Evolutionary conservation across 805 yeast species (phyloP).

Genomic region (Kluyveromyces wickerhamii): DNA sequence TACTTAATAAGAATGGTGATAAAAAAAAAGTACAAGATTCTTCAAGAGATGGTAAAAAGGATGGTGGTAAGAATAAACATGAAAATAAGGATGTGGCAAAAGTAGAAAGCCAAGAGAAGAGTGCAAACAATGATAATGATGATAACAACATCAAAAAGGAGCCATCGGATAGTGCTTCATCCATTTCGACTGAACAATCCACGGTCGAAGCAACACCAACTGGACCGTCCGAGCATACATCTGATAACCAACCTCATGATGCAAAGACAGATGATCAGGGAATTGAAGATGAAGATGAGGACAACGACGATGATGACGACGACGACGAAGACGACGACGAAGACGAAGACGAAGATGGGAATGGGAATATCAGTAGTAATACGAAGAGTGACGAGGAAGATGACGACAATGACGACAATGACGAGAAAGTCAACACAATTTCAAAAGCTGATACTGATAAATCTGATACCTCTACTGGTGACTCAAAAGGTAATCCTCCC

Average conservation of each 20-base stretch:
- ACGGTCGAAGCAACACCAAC: neutral
- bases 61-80: neutral
- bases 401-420: neutral
- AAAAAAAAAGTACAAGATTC: slow-evolving; percentile 5
- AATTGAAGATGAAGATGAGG: slow-evolving; percentile 8
- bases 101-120: neutral
- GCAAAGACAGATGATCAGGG: slow-evolving; percentile 10
- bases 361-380: neutral
- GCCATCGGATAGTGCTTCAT: neutral
- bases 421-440: slow-evolving; percentile 4
- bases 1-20: too few relatives aligned
- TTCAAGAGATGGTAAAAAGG: neutral
- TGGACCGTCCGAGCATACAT: slow-evolving; percentile 2
- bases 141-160: neutral
- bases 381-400: slow-evolving; percentile 8
- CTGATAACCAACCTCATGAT: neutral
- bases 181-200: too few relatives aligned
- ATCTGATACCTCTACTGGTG: too few relatives aligned
- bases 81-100: neutral
- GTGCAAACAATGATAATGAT: neutral
- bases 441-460: too few relatives aligned
- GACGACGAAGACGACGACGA: too few relatives aligned
- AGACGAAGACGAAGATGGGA: too few relatives aligned
- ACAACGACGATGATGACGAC: neutral
- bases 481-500: too few relatives aligned